These are phyloP conservation scores for cucumber (Cucumis sativus) DNA, from an alignment of 306 rosid species.

Conservation along the genomic window DNA sequence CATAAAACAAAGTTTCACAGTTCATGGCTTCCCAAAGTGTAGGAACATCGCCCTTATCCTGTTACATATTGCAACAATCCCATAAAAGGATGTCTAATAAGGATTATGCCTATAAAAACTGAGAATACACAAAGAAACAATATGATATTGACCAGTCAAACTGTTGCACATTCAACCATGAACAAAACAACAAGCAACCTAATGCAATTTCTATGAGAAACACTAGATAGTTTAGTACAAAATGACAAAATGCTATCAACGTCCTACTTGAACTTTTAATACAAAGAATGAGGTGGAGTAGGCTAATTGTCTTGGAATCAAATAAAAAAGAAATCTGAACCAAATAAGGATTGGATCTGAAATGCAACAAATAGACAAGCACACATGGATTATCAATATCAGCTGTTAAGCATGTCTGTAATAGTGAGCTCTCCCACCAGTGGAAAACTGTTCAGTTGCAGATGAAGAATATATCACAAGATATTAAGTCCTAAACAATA, in stretches of 20 bases:
- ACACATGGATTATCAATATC: neutral
- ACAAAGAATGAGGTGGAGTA: neutral
- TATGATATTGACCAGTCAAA: neutral
- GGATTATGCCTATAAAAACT: neutral
- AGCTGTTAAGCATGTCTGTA: neutral
- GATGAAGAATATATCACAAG: neutral
- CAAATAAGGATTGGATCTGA: neutral
- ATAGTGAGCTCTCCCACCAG: neutral
- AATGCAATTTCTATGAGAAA: neutral
- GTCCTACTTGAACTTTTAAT: neutral
- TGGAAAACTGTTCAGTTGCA: neutral
- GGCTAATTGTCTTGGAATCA: neutral
- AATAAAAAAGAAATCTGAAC: neutral
- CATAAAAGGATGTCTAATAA: neutral
- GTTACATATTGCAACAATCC: neutral
- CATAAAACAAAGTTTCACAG: neutral
- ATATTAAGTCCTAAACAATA: neutral
- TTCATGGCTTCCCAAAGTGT: neutral
- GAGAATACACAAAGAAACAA: neutral
- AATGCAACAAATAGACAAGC: neutral
- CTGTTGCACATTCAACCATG: neutral
- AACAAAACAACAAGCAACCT: neutral
- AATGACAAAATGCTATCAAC: neutral
- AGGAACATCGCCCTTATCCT: neutral
- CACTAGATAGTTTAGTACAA: neutral